A percentile compares a stretch with the other conserved stretches of the same genome.
Conservation (phyloP, 202 grass and related monocot genomes). For the Cymbopogon flexuosus region DNA sequence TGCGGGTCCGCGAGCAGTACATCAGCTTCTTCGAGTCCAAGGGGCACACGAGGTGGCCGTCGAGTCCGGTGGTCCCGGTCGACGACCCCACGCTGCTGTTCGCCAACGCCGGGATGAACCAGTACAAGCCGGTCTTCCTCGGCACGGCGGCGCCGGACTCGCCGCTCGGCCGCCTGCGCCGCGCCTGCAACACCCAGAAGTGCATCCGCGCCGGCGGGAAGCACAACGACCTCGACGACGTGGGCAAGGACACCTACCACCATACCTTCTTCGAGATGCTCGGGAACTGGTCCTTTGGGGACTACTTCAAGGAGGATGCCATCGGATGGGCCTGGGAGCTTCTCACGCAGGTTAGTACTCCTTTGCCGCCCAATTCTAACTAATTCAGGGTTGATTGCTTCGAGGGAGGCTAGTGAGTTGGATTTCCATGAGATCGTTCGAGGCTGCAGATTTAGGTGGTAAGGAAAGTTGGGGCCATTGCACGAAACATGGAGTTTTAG, state of each 20-base stretch:
- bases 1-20: conserved; percentile 50
- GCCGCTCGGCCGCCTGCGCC: conserved; percentile 49
- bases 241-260: conserved; percentile 97
- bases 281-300: conserved; percentile 88
- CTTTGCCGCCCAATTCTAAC: conserved; percentile 1
- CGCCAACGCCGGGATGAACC: conserved; percentile 96
- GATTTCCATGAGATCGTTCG: not conserved
- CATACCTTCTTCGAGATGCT: conserved; percentile 99
- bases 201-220: conserved; percentile 95
- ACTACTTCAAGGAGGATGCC: conserved; percentile 92
- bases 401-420: not conserved
- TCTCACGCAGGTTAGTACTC: conserved; percentile 64
- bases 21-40: conserved; percentile 56
- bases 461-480: not conserved
- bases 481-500: not conserved
- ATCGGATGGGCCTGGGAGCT: conserved; percentile 95
- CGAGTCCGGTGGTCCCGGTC: conserved; percentile 74
- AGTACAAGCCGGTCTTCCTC: conserved; percentile 95
- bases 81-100: conserved; percentile 94
- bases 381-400: not conserved
- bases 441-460: not conserved
- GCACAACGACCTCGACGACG: conserved; percentile 98
- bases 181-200: conserved; percentile 86
- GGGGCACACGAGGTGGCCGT: conserved; percentile 62
- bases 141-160: conserved; percentile 63